These are phyloP conservation scores for Tricholoma bakamatsutake DNA, from an alignment of 768 basidiomycete species.

Conservation along the genomic window DNA sequence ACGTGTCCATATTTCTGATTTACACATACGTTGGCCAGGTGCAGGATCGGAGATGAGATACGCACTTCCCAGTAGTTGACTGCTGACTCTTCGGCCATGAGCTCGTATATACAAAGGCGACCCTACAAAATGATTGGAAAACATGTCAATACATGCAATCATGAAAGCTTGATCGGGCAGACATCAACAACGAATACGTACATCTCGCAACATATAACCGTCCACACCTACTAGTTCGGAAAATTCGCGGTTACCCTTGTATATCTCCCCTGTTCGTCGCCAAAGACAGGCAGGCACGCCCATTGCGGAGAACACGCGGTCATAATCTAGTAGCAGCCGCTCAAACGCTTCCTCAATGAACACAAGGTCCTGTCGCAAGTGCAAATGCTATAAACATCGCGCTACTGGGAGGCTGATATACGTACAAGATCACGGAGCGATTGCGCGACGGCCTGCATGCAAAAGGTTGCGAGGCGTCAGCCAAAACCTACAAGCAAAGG, in stretches of 20 bases:
- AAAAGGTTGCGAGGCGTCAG: not conserved
- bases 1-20: conserved; percentile 88
- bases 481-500: not conserved
- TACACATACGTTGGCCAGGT: not conserved
- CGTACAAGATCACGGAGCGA: conserved; percentile 76
- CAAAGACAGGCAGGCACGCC: conserved; percentile 96
- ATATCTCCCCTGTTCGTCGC: conserved; percentile 96
- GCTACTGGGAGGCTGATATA: conserved; percentile 7
- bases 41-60: not conserved
- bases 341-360: conserved; percentile 99
- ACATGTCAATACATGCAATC: too few relatives aligned
- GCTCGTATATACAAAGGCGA: conserved; percentile 91
- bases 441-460: conserved; percentile 65
- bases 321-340: conserved; percentile 89
- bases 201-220: conserved; percentile 83
- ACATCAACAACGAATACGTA: conserved; percentile 31
- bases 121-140: conserved; percentile 39
- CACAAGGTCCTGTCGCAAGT: conserved; percentile 65
- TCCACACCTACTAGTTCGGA: conserved; percentile 86
- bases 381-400: conserved; percentile 1
- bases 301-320: conserved; percentile 92
- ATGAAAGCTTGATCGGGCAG: not conserved
- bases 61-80: conserved; percentile 95
- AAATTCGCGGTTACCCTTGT: conserved; percentile 97
- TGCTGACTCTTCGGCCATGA: conserved; percentile 96